Conservation (phyloP, 495 filamentous ascomycete species). For the Coniosporium apollinis region DNA sequence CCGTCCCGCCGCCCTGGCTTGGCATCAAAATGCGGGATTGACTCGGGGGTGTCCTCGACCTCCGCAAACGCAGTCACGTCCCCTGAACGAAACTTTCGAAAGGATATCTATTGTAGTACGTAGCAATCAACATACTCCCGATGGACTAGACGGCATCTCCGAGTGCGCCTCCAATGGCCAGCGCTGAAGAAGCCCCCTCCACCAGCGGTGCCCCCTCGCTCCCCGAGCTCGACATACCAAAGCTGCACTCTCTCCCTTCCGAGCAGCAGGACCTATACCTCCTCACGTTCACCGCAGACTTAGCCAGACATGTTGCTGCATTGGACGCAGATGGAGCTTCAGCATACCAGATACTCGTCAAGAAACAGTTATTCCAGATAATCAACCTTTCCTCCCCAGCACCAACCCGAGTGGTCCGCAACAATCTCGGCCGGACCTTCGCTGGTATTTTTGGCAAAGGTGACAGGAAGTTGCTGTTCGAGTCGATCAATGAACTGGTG, state of each 20-base stretch:
- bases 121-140: no score
- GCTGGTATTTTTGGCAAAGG: constrained; percentile 73
- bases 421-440: constrained; percentile 71
- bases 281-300: constrained; percentile 69
- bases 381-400: constrained; percentile 71
- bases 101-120: no score
- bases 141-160: no score
- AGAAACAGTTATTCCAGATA: constrained; percentile 80
- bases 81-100: no score
- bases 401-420: constrained; percentile 76
- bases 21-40: not conserved
- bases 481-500: constrained; percentile 80
- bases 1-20: not conserved
- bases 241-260: constrained; percentile 75
- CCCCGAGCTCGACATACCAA: constrained; percentile 64
- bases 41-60: no score
- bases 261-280: constrained; percentile 95
- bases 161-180: no score
- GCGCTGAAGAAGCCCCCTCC: no score
- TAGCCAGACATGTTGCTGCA: constrained; percentile 61
- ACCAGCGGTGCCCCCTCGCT: no score
- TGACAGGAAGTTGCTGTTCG: constrained; percentile 80
- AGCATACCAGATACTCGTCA: constrained; percentile 72
- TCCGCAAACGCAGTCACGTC: no score
- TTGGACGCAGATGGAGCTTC: constrained; percentile 65